phyloP scores from a whole-genome alignment of 1,284 basidiomycete species.

The Mycena citricolor region DNA sequence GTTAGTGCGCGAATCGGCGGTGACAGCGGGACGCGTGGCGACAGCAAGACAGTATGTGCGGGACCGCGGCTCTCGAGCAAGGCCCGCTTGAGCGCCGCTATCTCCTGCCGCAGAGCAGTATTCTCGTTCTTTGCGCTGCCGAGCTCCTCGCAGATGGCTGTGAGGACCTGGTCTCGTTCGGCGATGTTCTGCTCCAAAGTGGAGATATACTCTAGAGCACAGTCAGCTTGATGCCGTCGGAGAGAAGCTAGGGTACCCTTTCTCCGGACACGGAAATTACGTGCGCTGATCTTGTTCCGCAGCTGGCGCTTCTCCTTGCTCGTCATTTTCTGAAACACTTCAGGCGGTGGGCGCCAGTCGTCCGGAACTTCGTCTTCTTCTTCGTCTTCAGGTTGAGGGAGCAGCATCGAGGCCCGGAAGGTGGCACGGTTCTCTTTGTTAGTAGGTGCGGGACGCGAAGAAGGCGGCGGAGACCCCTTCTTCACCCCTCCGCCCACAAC shows the following conservation, averaged over 20 bases:
- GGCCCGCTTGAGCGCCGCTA: conserved; percentile 80
- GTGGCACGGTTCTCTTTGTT: conserved; percentile 23
- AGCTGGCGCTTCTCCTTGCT: too few species aligned
- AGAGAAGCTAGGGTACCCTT: conserved; percentile 60
- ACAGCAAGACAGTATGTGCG: too few species aligned
- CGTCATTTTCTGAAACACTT: too few species aligned
- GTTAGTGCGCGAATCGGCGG: too few species aligned
- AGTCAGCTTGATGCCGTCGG: conserved; percentile 13
- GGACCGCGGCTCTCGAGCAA: conserved; percentile 43
- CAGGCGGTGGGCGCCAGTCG: conserved; percentile 80
- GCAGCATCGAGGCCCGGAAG: conserved; percentile 22
- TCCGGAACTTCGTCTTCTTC: conserved; percentile 33
- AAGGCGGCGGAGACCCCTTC: conserved; percentile 42
- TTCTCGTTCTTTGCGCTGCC: conserved; percentile 82
- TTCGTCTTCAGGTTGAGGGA: conserved; percentile 20
- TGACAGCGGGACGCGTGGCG: too few species aligned
- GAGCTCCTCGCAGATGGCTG: conserved; percentile 83
- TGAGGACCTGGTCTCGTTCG: conserved; percentile 86
- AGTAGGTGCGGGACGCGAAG: conserved; percentile 18
- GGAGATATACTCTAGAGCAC: conserved; percentile 77
- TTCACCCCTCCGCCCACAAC: conserved; percentile 70
- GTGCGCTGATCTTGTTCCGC: too few species aligned
- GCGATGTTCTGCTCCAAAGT: conserved; percentile 92
- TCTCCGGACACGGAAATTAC: conserved; percentile 90
- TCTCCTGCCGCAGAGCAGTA: conserved; percentile 80